These are phyloP conservation scores for Apiotrichum porosum DNA, from an alignment of 1,284 basidiomycete species.

Conservation along the genomic window DNA sequence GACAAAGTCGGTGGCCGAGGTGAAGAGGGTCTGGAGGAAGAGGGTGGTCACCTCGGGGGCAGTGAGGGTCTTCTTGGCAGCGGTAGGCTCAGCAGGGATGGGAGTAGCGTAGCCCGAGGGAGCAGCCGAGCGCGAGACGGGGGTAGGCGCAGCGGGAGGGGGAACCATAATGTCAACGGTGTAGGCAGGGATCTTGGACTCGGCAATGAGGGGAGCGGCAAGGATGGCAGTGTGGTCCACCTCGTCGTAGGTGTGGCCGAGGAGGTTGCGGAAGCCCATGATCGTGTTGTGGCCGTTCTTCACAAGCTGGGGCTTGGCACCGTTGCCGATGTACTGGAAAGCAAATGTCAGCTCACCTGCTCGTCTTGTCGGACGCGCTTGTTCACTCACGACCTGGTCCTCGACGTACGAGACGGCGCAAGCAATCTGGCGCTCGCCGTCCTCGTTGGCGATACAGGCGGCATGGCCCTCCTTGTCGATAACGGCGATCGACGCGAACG, in stretches of 20 bases:
- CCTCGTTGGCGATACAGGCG: constrained; percentile 95
- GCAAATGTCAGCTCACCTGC: background rate
- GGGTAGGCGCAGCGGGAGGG: constrained; percentile 61
- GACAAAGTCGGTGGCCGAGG: constrained; percentile 88
- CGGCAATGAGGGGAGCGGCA: constrained; percentile 57
- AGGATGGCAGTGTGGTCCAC: constrained; percentile 50
- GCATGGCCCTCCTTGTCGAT: constrained; percentile 92
- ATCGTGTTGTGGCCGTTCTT: constrained; percentile 95
- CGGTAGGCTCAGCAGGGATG: constrained; percentile 67
- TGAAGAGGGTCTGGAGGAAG: constrained; percentile 77
- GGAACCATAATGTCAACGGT: constrained; percentile 76
- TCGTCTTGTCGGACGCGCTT: too few species aligned
- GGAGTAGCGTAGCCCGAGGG: constrained; percentile 64
- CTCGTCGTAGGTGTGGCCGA: constrained; percentile 71
- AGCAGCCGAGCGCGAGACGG: constrained; percentile 46
- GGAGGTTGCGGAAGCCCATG: constrained; percentile 83
- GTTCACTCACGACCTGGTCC: constrained; percentile 77
- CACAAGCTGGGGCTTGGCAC: constrained; percentile 89
- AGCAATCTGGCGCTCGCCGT: constrained; percentile 96
- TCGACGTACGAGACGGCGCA: constrained; percentile 89
- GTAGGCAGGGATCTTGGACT: constrained; percentile 72
- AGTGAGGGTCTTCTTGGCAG: constrained; percentile 69
- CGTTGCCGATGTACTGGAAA: constrained; percentile 86
- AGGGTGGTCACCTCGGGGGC: constrained; percentile 79
- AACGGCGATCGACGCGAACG: constrained; percentile 90